Evolutionary conservation across 805 yeast species (phyloP), one percentile per base, ranked within the genome.

Genomic region (Candida wancherniae): DNA sequence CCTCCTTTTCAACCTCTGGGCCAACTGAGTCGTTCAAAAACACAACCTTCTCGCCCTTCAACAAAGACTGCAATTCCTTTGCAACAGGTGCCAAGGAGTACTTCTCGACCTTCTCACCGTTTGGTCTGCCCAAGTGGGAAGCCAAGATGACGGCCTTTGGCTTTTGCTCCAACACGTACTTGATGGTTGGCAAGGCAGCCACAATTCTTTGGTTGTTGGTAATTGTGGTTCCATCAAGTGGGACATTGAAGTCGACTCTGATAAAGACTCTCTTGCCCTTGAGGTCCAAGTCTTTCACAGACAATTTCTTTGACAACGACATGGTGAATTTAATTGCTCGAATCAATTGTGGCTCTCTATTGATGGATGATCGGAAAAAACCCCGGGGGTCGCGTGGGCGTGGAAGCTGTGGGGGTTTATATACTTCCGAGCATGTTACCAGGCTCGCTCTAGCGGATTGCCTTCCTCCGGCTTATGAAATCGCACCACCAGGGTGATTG

Each of bases 181-280:
- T 67, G 72, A 92, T 92, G 51, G 99, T 90, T 65, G 99, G 99
- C 55, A 94, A 71, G 50, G 99, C 98, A 62, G 98, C 99, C 55
- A 88, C 97, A 58, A 92, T 92, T 73, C 99, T 83, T 73, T 92
- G 97, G 75, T 92, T 94, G 80, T 94, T 92, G 72, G 99, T 94
- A 75, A 92, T 92, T 61, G 80, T 88, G 57, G 75, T 77, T 51
- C 97, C 97, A 59, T 92, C 97, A 53, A 92, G 79, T 61, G 94
- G 94, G 47, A 84, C 94, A 70, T 84, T 84, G 77, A 84, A 84
- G 66, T 90, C 97, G 44, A 94, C 98, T 72, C 99, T 84, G 76
- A 92, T 90, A 72, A 92, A 88, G 64, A 92, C 99, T 63, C 97
- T 80, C 77, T 92, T 88, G 65, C 76, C 88, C 53, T 80, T 62